Evolutionary conservation across 2,329 filamentous ascomycete species (phyloP), one percentile per base, ranked within the genome.

Genomic region (Penicillium freii): DNA sequence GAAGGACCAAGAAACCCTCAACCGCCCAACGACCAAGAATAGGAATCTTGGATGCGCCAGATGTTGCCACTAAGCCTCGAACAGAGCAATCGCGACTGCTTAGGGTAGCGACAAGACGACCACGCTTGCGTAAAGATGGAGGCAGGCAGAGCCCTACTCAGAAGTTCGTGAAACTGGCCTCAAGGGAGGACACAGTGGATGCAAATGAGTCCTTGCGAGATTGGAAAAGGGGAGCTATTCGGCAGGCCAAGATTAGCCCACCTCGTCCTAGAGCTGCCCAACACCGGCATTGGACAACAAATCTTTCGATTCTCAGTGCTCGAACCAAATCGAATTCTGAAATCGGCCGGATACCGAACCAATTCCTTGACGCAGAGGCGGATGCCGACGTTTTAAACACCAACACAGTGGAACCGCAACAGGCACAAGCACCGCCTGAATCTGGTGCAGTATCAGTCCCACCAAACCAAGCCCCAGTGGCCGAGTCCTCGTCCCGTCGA

Each of bases 121-220:
- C 78, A 48, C 79, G 80, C 9, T 76, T 73, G 40, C 75, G 77
- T 46, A 68, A 72, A 25, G 78, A 83, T 63, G 66, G 73, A 64
- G 82, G 80, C 36, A 78, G 82, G 54, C 78, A 81, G 62, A 82
- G 79, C 43, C 82, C 81, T 17, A 75, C 73, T 23, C 71, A 73
- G 49, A 85, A 86, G 62, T 73, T 80, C 38, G 75, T 86, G 49
- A 75, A 77, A 51, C 69, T 87, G 27, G 79, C 78, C 17, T 84
- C 80, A 25, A 72, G 70, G 33, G 63, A 73, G 9, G 84, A 87
- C 59, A 86, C 83, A 0, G 72, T 77, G 47, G 84, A 87, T 64
- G 82, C 81, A 8, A 81, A 78, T 50, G 62, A 66, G 33, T 75
- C 77, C 3, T 71, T 87, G 50, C 71, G 67, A 45, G 73, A 80